Evolutionary conservation across 2,329 filamentous ascomycete genomes (phyloP), one percentile per base, ranked within the genome.

Genomic region (Westerdykella aurantiaca): DNA sequence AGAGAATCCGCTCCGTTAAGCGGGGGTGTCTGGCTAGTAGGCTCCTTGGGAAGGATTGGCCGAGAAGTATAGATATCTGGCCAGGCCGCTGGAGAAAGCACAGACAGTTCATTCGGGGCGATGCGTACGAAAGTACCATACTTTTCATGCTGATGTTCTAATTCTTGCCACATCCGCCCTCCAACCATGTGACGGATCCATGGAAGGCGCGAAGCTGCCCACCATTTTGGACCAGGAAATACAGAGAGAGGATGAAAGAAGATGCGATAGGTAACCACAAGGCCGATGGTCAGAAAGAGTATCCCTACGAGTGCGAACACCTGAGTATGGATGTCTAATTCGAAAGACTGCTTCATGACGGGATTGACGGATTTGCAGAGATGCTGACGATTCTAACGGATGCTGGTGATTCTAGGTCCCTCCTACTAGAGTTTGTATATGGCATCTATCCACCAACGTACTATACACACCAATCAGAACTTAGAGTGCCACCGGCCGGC

Each of bases 31-130:
- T 43, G 18, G 31, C 33, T 42, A 14, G 34, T 21, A 35, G 34
- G 34, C 9, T 35, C 34, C 34, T 21, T 35, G 13, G 34, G 34
- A 14, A 29, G 25, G 4, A 29, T 29, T 7, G 25, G 25, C 11
- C 41, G 48, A 18, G 44, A 42, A n/a, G 40, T 58, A 45, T 69
- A 69, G 31, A 74, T 72, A 29, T 74, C 69, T 51, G 67, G 64
- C 64, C 71, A 77, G 2, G 62, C 62, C 2, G 61, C 45, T 6
- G 60, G 52, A 16, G 63, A 55, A 35, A 60, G 67, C 52, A 73
- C 77, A 1, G 71, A 69, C 3, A 77, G 64, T 50, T 76, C 72
- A 44, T 73, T 64, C 2, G 75, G 73, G 4, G 65, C 66, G 34
- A 75, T 58, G 9, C 75, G 70, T 7, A 77, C 72, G 1, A 76